A percentile compares a stretch with the other conserved stretches of the same genome.
Evolutionary conservation across 805 yeast species (phyloP).

Genomic region (Wickerhamiella shivajii): DNA sequence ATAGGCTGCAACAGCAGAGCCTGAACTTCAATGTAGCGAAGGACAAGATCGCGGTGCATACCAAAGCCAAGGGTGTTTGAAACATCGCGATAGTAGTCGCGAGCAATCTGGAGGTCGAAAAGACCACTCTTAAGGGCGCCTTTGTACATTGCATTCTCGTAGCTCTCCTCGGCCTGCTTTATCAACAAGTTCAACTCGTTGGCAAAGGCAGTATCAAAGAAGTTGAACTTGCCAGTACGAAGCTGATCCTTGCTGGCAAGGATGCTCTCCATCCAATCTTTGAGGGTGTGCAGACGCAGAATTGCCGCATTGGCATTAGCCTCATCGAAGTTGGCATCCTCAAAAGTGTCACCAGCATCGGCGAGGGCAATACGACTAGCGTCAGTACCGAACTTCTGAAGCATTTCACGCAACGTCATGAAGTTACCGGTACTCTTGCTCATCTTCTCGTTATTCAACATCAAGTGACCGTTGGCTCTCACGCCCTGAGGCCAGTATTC

Average conservation of each 20-base stretch:
- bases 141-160: conserved; percentile 63
- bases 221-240: conserved; percentile 36
- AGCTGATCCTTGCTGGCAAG: conserved; percentile 36
- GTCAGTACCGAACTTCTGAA: conserved; percentile 89
- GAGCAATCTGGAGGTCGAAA: conserved; percentile 85
- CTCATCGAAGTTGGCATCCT: conserved; percentile 97
- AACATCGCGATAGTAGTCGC: conserved; percentile 91
- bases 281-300: conserved; percentile 76
- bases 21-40: conserved; percentile 76
- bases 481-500: conserved; percentile 87
- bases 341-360: conserved; percentile 95
- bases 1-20: conserved; percentile 74
- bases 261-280: conserved; percentile 88
- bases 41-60: conserved; percentile 74
- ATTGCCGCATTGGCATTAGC: conserved; percentile 94
- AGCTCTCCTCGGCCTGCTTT: conserved; percentile 57
- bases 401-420: conserved; percentile 73
- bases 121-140: conserved; percentile 80
- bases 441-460: conserved; percentile 95
- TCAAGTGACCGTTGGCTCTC: conserved; percentile 87
- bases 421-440: conserved; percentile 96
- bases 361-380: conserved; percentile 95
- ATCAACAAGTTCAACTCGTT: conserved; percentile 81
- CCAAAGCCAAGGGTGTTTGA: conserved; percentile 29
- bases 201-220: conserved; percentile 82